These are phyloP conservation scores for Metrosideros polymorpha DNA, from an alignment of 441 rosid species.

Conservation along the genomic window DNA sequence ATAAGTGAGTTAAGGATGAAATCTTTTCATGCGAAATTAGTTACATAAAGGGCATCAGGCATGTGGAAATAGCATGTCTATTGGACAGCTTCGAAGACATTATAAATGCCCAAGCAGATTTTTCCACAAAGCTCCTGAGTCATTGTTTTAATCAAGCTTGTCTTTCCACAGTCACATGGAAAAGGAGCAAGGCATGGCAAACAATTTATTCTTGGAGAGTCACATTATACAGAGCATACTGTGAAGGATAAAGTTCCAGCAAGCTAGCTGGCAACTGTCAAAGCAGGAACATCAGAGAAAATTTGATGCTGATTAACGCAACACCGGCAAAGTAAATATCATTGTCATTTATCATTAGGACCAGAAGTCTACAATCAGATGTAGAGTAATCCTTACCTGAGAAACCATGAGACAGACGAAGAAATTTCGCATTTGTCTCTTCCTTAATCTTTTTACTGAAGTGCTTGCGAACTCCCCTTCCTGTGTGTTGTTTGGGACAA, in stretches of 20 bases:
- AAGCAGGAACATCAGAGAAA: background rate
- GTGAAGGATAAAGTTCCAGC: background rate
- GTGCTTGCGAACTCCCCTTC: constrained; percentile 84
- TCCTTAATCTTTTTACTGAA: constrained; percentile 76
- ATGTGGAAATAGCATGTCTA: background rate
- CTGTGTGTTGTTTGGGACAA: constrained; percentile 16
- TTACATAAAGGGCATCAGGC: background rate
- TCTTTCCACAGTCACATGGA: background rate
- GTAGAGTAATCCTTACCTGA: constrained; percentile 45
- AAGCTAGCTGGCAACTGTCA: background rate
- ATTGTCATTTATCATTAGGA: background rate
- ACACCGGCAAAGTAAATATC: background rate
- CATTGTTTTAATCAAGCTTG: background rate
- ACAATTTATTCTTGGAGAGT: background rate
- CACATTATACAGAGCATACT: background rate
- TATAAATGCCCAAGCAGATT: background rate
- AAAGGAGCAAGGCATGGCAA: background rate
- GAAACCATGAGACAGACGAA: constrained; percentile 89
- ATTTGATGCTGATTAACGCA: background rate
- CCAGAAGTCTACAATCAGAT: background rate
- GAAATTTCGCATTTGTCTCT: constrained; percentile 91
- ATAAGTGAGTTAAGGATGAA: background rate
- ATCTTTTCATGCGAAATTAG: background rate
- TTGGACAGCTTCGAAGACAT: background rate
- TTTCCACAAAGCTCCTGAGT: background rate